Percentiles rank a stretch among this genome's conserved stretches.
Conservation (phyloP, 169 alveolate species). For the Cryptosporidium canis region DNA sequence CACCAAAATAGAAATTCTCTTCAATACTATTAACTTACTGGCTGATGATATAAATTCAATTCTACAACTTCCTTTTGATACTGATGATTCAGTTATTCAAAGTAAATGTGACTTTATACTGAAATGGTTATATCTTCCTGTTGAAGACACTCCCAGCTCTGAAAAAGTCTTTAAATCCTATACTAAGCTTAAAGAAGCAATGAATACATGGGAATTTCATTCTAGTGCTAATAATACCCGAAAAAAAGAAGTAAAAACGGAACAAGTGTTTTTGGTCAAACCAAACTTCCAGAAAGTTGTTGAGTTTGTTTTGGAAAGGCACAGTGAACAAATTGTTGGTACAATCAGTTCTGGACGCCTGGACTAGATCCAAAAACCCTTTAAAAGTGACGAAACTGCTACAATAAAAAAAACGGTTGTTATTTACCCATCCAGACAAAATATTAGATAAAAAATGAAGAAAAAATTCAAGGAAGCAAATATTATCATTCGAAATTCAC, state of each 20-base stretch:
- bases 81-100: neutral
- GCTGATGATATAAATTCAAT: neutral
- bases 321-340: neutral
- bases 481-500: neutral
- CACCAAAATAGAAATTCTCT: neutral
- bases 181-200: conserved; percentile 6
- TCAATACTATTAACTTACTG: neutral
- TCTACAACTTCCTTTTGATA: neutral
- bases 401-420: neutral
- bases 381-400: neutral
- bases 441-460: conserved; percentile 9
- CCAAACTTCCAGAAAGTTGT: neutral
- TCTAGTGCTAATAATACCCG: no score
- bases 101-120: neutral
- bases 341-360: conserved; percentile 41
- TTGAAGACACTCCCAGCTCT: neutral
- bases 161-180: neutral
- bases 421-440: conserved; percentile 19
- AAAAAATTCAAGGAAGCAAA: neutral
- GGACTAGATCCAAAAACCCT: conserved; percentile 14
- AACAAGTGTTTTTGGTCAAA: neutral
- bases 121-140: conserved; percentile 16
- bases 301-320: conserved; percentile 4
- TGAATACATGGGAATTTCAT: neutral
- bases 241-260: neutral